phyloP scores from a whole-genome alignment of 1,284 basidiomycete genomes.

The Pseudozyma pruni region DNA sequence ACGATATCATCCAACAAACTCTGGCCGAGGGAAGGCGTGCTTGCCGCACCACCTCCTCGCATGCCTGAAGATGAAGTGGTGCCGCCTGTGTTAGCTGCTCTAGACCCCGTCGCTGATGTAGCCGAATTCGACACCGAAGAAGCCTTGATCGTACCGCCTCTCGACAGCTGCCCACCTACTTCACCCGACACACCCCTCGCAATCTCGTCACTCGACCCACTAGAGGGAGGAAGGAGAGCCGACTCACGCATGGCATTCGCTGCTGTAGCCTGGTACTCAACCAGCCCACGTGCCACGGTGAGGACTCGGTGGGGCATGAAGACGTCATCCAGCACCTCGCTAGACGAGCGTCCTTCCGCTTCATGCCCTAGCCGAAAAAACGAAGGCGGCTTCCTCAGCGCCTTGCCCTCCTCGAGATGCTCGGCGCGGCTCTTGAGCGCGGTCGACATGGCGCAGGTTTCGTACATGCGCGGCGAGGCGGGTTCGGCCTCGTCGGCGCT shows the following conservation, averaged over 20 bases:
- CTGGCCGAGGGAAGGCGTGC: conserved; percentile 43
- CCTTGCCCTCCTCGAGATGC: conserved; percentile 32
- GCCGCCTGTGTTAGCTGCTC: background rate
- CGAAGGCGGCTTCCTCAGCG: conserved; percentile 39
- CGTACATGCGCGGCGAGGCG: conserved; percentile 34
- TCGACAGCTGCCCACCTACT: conserved; percentile 4
- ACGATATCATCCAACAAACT: conserved; percentile 31
- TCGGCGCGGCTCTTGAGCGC: conserved; percentile 33
- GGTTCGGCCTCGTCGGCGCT: conserved; percentile 51
- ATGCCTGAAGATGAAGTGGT: background rate
- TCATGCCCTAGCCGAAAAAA: conserved; percentile 59
- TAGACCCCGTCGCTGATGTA: background rate
- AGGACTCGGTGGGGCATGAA: conserved; percentile 54
- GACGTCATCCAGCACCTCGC: conserved; percentile 19
- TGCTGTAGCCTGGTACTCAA: conserved; percentile 35
- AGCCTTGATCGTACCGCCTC: conserved; percentile 22
- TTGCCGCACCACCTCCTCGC: conserved; percentile 13
- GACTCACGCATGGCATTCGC: conserved; percentile 19
- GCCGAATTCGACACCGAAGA: background rate
- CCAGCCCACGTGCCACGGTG: conserved; percentile 44
- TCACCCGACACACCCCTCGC: background rate
- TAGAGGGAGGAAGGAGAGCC: conserved; percentile 11
- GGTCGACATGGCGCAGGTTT: conserved; percentile 30
- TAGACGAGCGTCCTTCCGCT: conserved; percentile 41
- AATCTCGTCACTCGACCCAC: background rate